Percentiles rank a stretch among this genome's conserved stretches.
phyloP scores from a whole-genome alignment of 2,329 filamentous ascomycete genomes.

The Sphaerulina vaccinii region DNA sequence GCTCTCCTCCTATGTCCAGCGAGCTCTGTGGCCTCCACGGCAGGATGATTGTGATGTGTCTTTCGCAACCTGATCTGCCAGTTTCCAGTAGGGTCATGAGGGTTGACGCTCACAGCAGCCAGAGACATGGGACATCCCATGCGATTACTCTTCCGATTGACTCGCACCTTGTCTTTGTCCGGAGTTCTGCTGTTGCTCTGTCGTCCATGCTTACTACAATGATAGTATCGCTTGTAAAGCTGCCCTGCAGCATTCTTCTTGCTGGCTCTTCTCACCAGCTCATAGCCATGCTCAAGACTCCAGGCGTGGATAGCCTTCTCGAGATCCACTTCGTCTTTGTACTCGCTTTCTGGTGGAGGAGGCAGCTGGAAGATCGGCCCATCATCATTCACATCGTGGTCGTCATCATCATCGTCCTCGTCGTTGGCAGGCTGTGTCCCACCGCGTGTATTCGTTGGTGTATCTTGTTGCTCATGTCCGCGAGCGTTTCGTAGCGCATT shows the following conservation, averaged over 20 bases:
- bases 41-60: slow-evolving; percentile 37
- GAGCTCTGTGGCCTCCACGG: slow-evolving; percentile 31
- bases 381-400: slow-evolving; percentile 24
- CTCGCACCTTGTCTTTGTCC: slow-evolving; percentile 27
- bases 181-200: slow-evolving; percentile 28
- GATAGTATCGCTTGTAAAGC: slow-evolving; percentile 38
- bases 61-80: slow-evolving; percentile 38
- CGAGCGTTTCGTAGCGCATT: slow-evolving; percentile 24
- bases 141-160: slow-evolving; percentile 33
- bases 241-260: slow-evolving; percentile 37
- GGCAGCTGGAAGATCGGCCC: slow-evolving; percentile 35
- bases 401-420: slow-evolving; percentile 29
- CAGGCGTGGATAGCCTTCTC: slow-evolving; percentile 36
- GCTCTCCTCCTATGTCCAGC: slow-evolving; percentile 36
- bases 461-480: slow-evolving; percentile 10
- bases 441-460: not conserved
- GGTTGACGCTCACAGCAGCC: slow-evolving; percentile 34
- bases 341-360: slow-evolving; percentile 35
- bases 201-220: slow-evolving; percentile 37
- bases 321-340: slow-evolving; percentile 30
- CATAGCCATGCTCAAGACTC: slow-evolving; percentile 37
- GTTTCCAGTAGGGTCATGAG: slow-evolving; percentile 32
- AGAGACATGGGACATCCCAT: slow-evolving; percentile 37
- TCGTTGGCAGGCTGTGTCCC: slow-evolving; percentile 10
- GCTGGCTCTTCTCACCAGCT: slow-evolving; percentile 35